Evolutionary conservation across 2,329 filamentous ascomycete genomes (phyloP).

Genomic region (Colletotrichum scovillei): DNA sequence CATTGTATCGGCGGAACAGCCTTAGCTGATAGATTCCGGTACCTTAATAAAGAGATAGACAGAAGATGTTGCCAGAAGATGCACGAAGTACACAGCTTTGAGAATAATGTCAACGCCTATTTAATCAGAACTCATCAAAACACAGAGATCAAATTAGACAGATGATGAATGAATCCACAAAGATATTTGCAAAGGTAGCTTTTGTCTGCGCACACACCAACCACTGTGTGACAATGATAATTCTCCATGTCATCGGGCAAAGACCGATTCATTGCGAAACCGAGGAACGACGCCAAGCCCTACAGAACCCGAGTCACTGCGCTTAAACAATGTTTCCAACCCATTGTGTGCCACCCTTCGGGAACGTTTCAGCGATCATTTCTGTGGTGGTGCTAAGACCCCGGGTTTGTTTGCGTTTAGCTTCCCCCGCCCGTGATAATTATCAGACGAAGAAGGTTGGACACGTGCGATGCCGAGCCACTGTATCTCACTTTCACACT

Average conservation of each 20-base stretch:
- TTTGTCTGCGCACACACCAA: neutral
- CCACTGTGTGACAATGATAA: neutral
- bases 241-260: neutral
- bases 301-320: neutral
- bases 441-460: neutral
- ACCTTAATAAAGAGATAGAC: too few species aligned
- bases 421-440: neutral
- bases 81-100: too few species aligned
- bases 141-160: too few species aligned
- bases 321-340: neutral
- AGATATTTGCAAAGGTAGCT: neutral
- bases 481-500: neutral
- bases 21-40: too few species aligned
- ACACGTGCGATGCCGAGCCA: neutral
- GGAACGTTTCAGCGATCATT: constrained; percentile 6
- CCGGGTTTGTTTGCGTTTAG: neutral
- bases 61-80: too few species aligned
- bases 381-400: neutral
- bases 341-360: neutral
- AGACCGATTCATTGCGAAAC: neutral
- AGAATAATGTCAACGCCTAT: too few species aligned
- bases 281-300: neutral
- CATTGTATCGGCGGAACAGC: too few species aligned
- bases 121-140: too few species aligned
- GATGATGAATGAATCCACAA: too few species aligned